phyloP scores from a whole-genome alignment of 2,329 filamentous ascomycete genomes.

The Pleoardoris graminearum region DNA sequence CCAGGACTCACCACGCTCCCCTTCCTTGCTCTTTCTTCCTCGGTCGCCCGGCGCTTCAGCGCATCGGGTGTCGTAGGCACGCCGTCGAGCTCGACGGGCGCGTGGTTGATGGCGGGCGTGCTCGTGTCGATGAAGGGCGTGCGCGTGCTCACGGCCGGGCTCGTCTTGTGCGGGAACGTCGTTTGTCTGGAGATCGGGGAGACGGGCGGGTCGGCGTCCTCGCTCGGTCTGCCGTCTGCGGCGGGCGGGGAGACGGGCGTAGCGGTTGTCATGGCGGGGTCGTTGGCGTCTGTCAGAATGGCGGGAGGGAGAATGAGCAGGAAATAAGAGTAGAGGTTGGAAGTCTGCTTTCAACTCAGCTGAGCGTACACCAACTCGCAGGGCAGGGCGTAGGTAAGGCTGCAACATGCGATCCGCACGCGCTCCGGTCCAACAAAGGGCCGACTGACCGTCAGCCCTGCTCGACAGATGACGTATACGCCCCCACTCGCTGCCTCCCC shows the following conservation, averaged over 20 bases:
- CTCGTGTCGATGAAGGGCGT: conserved; percentile 44
- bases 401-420: not conserved
- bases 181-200: conserved; percentile 25
- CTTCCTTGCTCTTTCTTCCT: conserved; percentile 4
- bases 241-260: conserved; percentile 21
- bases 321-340: not conserved
- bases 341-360: conserved; percentile 1
- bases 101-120: conserved; percentile 48
- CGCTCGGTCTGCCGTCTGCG: not conserved
- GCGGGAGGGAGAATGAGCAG: not conserved
- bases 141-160: conserved; percentile 23
- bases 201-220: conserved; percentile 15
- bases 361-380: not conserved
- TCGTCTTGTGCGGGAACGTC: conserved; percentile 35
- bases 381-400: conserved; percentile 1
- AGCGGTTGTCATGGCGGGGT: conserved; percentile 6
- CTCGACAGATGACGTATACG: conserved; percentile 6
- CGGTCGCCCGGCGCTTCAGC: conserved; percentile 23
- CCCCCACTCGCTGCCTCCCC: not conserved
- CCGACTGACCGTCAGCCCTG: conserved; percentile 14
- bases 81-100: conserved; percentile 51
- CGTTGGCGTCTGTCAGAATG: no score
- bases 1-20: conserved; percentile 20
- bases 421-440: conserved; percentile 16
- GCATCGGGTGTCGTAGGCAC: conserved; percentile 28